Conservation (phyloP, 139 green algal genomes). For the Spirogloea muscicola region DNA sequence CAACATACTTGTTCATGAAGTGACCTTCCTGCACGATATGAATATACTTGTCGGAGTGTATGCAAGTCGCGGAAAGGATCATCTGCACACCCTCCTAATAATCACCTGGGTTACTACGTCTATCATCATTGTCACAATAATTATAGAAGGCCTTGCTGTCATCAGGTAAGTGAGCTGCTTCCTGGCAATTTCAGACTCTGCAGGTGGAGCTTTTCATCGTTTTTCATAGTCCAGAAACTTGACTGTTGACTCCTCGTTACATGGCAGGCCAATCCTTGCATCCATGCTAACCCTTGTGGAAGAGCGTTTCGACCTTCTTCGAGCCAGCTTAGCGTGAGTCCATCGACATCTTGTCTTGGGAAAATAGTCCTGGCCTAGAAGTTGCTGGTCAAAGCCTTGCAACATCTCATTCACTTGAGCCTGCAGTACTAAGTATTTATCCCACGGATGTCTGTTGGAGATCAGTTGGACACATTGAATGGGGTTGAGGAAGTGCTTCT, state of each 20-base stretch:
- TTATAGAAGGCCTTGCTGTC: slow-evolving; percentile 28
- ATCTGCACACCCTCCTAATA: slow-evolving; percentile 18
- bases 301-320: slow-evolving; percentile 32
- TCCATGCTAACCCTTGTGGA: slow-evolving; percentile 11
- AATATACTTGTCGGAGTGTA: slow-evolving; percentile 8
- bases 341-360: neutral
- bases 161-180: too few relatives aligned
- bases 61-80: neutral
- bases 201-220: too few relatives aligned
- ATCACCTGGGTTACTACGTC: slow-evolving; percentile 14
- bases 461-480: too few relatives aligned
- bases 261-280: slow-evolving; percentile 2
- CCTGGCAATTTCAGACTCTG: too few relatives aligned
- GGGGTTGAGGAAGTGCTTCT: too few relatives aligned
- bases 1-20: slow-evolving; percentile 13
- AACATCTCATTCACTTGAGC: too few relatives aligned
- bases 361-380: neutral
- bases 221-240: too few relatives aligned
- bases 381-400: too few relatives aligned
- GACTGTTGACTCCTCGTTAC: too few relatives aligned
- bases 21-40: slow-evolving; percentile 9
- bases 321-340: slow-evolving; percentile 25
- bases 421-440: too few relatives aligned
- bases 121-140: slow-evolving; percentile 2
- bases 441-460: too few relatives aligned